phyloP scores from a whole-genome alignment of 2,329 filamentous ascomycete species.

The Fusarium keratoplasticum region DNA sequence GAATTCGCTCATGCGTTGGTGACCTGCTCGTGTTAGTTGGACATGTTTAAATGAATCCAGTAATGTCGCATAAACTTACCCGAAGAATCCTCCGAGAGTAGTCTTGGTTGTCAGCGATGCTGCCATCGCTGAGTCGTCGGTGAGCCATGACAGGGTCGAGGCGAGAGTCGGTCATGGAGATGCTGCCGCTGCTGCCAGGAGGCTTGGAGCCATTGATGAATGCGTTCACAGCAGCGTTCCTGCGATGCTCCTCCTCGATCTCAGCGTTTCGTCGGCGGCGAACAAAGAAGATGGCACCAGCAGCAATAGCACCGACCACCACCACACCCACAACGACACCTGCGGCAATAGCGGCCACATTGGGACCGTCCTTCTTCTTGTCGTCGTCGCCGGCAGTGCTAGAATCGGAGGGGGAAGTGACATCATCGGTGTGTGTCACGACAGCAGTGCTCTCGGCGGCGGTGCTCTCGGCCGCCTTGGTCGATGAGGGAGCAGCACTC shows the following conservation, averaged over 20 bases:
- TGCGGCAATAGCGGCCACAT: constrained; percentile 85
- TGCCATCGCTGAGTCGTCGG: constrained; percentile 89
- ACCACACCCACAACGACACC: constrained; percentile 89
- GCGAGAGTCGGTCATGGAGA: constrained; percentile 83
- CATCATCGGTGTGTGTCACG: constrained; percentile 28
- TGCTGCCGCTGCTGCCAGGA: constrained; percentile 70
- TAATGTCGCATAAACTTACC: constrained; percentile 66
- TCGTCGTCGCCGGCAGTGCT: not conserved
- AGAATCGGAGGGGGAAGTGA: constrained; percentile 1
- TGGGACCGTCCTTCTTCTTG: constrained; percentile 60
- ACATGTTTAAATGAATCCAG: not conserved
- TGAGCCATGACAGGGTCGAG: constrained; percentile 89
- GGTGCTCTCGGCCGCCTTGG: constrained; percentile 35
- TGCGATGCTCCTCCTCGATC: constrained; percentile 86
- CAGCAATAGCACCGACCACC: constrained; percentile 72
- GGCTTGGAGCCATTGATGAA: constrained; percentile 77
- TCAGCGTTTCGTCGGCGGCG: constrained; percentile 80
- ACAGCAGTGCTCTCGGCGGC: constrained; percentile 4
- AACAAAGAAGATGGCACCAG: constrained; percentile 78
- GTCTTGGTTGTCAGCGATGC: constrained; percentile 96
- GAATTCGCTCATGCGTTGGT: constrained; percentile 65
- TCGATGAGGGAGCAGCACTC: constrained; percentile 43
- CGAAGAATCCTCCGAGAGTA: constrained; percentile 96
- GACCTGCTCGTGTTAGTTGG: constrained; percentile 55
- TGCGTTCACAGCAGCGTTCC: constrained; percentile 81